A percentile compares a stretch with the other conserved stretches of the same genome.
These are phyloP conservation scores for Pseudoscleropodium purum DNA, from an alignment of 225 moss, liverwort and hornwort species.

Conservation along the genomic window DNA sequence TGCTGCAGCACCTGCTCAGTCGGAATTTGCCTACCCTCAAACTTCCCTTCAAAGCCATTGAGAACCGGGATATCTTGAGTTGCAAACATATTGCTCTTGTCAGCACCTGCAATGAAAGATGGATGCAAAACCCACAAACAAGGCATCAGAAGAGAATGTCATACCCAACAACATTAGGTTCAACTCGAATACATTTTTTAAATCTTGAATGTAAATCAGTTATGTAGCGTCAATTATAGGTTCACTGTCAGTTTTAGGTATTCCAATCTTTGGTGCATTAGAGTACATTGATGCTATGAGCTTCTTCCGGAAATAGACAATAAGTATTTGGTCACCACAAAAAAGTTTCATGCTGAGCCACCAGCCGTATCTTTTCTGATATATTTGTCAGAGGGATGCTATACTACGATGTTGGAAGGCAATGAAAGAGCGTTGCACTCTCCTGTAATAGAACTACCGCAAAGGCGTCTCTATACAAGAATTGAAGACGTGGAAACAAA, in stretches of 20 bases:
- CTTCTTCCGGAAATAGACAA: not conserved
- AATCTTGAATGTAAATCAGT: not conserved
- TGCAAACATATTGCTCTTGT: not conserved
- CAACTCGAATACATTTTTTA: not conserved
- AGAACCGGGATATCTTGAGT: not conserved
- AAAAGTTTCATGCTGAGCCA: not conserved
- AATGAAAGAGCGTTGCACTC: not conserved
- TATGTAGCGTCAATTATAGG: not conserved
- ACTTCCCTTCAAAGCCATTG: conserved; percentile 1
- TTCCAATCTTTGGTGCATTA: not conserved
- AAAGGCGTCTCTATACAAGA: not conserved
- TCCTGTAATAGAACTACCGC: not conserved
- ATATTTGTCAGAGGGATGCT: not conserved
- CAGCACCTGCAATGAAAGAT: not conserved
- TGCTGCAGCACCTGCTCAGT: conserved; percentile 38
- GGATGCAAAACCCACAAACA: not conserved
- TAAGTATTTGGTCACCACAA: not conserved
- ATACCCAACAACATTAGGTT: not conserved
- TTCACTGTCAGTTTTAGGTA: not conserved
- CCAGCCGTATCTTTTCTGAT: not conserved
- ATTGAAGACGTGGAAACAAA: not conserved
- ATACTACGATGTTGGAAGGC: not conserved
- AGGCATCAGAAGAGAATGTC: not conserved
- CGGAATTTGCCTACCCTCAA: conserved; percentile 40
- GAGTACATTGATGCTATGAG: not conserved